phyloP scores from a whole-genome alignment of 2,329 filamentous ascomycete species.

The Chaetoscypha palmicola region DNA sequence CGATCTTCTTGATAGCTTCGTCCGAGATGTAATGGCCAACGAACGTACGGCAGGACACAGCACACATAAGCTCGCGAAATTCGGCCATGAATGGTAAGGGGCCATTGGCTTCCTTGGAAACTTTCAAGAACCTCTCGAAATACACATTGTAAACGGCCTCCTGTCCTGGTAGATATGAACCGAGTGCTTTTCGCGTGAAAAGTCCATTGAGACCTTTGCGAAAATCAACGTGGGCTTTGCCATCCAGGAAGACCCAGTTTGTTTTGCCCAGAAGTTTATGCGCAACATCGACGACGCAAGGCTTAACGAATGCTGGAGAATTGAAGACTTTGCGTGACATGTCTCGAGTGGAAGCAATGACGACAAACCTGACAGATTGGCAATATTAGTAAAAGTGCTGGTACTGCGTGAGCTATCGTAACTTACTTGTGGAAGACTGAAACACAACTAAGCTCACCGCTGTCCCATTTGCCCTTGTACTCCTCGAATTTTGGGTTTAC shows the following conservation, averaged over 20 bases:
- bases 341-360: slow-evolving; percentile 91
- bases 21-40: slow-evolving; percentile 93
- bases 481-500: slow-evolving; percentile 86
- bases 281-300: slow-evolving; percentile 90
- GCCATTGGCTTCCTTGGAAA: slow-evolving; percentile 64
- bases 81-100: slow-evolving; percentile 82
- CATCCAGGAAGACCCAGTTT: slow-evolving; percentile 97
- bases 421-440: slow-evolving; percentile 97
- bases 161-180: slow-evolving; percentile 82
- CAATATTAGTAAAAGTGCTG: too few relatives aligned
- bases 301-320: slow-evolving; percentile 84
- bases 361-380: slow-evolving; percentile 74
- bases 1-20: slow-evolving; percentile 84
- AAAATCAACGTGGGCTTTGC: slow-evolving; percentile 91
- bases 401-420: too few relatives aligned
- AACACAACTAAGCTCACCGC: slow-evolving; percentile 88
- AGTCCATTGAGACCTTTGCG: slow-evolving; percentile 92
- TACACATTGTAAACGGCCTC: slow-evolving; percentile 87
- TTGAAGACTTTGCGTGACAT: slow-evolving; percentile 97
- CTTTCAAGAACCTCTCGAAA: slow-evolving; percentile 69
- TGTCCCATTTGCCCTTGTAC: slow-evolving; percentile 89
- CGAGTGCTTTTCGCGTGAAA: slow-evolving; percentile 86
- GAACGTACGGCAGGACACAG: slow-evolving; percentile 93
- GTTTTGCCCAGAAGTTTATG: slow-evolving; percentile 85
- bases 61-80: slow-evolving; percentile 92